Base-by-base conservation (phyloP, 129 eudicot species). In the Tagetes patula region DNA sequence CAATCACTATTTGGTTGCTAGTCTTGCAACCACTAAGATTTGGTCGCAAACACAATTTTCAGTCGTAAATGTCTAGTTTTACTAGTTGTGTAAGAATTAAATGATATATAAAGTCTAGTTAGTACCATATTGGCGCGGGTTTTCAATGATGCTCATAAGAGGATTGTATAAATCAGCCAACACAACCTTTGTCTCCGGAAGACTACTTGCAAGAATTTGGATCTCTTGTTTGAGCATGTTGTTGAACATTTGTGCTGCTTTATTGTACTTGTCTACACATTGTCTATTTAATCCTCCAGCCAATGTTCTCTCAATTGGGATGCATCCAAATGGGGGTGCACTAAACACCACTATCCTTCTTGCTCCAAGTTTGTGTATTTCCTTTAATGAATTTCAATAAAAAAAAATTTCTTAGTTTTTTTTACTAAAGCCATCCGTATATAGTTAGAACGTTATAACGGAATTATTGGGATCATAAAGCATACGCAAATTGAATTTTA, bases 61-160 rank as follows among this genome's bases (percentile, higher is more conserved):
- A 20, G 27, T 20, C 27, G 27, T 20, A 20, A 20, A 20, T 20
- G 27, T 20, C 27, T 20, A 20, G 27, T 20, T 20, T 20, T 20
- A 20, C 27, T 20, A 20, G 11, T 43, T 43, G 48, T 6, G 1
- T 43, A 43, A 43, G 10, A 43, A 43, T 6, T 59, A 8, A 10
- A 8, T 33, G 40, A 59, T 33, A 59, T 30, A 32, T 9, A 10
- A 6, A 11, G 42, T 50, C 49, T 31, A 39, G 36, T 9, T 12
- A 13, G 3, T 77, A 84, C 92, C 92, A 34, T 84, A 87, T 46
- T 70, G 61, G 4, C 27, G 62, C 60, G 88, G 86, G 67, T 79
- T 79, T n/a, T 81, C 47, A 45, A 84, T 66, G 64, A 87, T 69
- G 52, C 65, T 70, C 36, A 78, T 60, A 1, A 79, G 14, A 45